Base-by-base conservation (phyloP, 73 alveolate species). In the Symbiodinium natans region DNA sequence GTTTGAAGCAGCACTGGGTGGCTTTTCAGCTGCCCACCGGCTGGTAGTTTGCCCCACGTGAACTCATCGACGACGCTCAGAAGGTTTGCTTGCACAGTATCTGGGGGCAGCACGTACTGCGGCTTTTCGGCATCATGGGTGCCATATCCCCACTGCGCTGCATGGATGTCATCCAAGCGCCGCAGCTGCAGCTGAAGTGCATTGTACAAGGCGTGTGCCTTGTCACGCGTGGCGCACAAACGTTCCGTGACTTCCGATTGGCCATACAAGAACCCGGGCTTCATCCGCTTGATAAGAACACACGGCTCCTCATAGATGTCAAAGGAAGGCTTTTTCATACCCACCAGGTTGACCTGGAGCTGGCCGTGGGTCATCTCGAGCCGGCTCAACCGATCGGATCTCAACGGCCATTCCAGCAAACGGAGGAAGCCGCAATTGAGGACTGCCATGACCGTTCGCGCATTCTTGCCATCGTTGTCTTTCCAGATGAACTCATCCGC, bases 381-480 rank as follows among this genome's bases (percentile, higher is more conserved):
- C 63, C 59, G 59, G 5, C 31, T 27, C 88, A 80, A 39, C 3
- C 4, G 2, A 27, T 80, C 56, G 7, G 33, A 1, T 11, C 31
- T n/a, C 52, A 86, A 34, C 1, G 94, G 94, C 94, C 94, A 86
- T 23, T 33, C 17, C 25, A 86, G 36, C 46, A 86, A 13, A 3
- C 94, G 94, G 15, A 86, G 94, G 40, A 54, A 86, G 2, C 94
- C 94, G 36, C 94, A 86, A 33, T 39, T 63, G 29, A 86, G 63
- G 54, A 86, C 94, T 8, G 41, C 94, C 84, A 52, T 86, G 84
- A 36, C 83, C 39, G 17, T 0, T 5, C 41, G 10, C 39, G 19
- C 27, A 6, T 39, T 41, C 48, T 23, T 15, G 3, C 80, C 74
- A 0, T 5, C 34, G 15, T 11, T 0, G 48, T 83, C 23, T 8